Evolutionary conservation across 2,329 filamentous ascomycete genomes (phyloP), one percentile per base, ranked within the genome.

Genomic region (Setomelanomma holmii): DNA sequence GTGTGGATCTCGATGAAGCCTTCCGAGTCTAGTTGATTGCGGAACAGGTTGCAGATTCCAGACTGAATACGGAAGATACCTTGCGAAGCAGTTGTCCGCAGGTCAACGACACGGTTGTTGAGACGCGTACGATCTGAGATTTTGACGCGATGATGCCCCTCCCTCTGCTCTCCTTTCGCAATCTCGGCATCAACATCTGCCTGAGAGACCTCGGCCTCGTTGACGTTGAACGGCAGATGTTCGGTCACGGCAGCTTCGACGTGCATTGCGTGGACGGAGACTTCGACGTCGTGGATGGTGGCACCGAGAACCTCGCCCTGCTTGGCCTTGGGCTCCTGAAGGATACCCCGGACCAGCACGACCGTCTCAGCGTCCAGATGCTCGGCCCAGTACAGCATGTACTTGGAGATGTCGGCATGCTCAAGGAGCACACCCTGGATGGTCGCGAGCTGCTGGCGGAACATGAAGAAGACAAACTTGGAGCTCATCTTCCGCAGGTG

Each of bases 1-100:
- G 91, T 96, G 71, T 96, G 91, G 54, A 97, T 96, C 75, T 97
- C 93, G 53, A 96, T 88, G 71, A 97, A 97, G 14, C 86, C 88
- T 57, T 88, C 81, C 2, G 83, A 80, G 61, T 93, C 89, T 1
- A 97, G 83, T 2, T 88, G 86, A 8, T 83, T 76, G 42, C 93
- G 89, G 82, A 96, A 97, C 21, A 89, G 82, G 64, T 89, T 89
- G 63, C 89, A 88, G 50, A 96, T 86, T 21, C 86, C 88, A 4
- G 91, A 89, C 61, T 95, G 90, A 42, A 96, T 86, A 53, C 91
- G 89, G 81, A 96, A 96, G 58, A 96, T 89, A 27, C 89, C 86
- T 73, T 96, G 92, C 42, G 92, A 91, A 1, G 90, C 85, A 0
- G 90, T 89, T n/a, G 93, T 93, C 42, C 93, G 85, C 45, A 96